Percentiles rank a stretch among this genome's conserved stretches.
Evolutionary conservation across 208 protist species (phyloP).

Genomic region (Wallacemonas rigidus): DNA sequence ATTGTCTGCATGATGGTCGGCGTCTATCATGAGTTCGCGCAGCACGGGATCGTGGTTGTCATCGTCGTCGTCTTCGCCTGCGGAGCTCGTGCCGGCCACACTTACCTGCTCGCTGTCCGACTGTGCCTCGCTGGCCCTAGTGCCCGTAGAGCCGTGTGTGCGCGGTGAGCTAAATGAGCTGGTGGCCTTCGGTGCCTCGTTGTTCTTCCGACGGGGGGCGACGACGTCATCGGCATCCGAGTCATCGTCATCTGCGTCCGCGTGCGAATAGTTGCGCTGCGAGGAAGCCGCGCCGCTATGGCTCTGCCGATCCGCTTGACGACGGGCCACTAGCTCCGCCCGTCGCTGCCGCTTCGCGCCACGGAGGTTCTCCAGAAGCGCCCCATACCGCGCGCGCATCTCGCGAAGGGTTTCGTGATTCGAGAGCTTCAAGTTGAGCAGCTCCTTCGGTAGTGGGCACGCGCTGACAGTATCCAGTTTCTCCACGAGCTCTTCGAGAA

Average conservation of each 20-base stretch:
- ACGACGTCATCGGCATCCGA: neutral
- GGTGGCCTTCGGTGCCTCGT: no score
- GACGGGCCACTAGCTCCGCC: neutral
- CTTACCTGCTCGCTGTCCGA: constrained; percentile 7
- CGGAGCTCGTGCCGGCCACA: constrained; percentile 11
- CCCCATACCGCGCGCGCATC: constrained; percentile 44
- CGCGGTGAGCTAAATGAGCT: no score
- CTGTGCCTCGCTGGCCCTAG: neutral
- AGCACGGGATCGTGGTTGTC: constrained; percentile 18
- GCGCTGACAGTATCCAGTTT: constrained; percentile 33
- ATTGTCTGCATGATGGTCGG: neutral
- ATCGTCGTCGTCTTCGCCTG: constrained; percentile 8
- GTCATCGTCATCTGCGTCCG: constrained; percentile 8
- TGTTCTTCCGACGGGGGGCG: neutral
- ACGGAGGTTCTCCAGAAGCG: constrained; percentile 42
- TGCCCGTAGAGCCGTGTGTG: no score
- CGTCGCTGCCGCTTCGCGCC: constrained; percentile 36
- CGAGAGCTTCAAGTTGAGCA: constrained; percentile 36
- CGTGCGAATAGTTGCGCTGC: neutral
- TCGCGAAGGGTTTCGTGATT: constrained; percentile 59
- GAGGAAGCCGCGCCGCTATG: neutral
- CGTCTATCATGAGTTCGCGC: constrained; percentile 8
- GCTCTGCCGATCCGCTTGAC: neutral
- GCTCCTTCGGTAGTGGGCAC: constrained; percentile 20
- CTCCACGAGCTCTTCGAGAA: constrained; percentile 44